These are phyloP conservation scores for Ceratocystis ficicola DNA, from an alignment of 2,329 filamentous ascomycete species.

Conservation along the genomic window DNA sequence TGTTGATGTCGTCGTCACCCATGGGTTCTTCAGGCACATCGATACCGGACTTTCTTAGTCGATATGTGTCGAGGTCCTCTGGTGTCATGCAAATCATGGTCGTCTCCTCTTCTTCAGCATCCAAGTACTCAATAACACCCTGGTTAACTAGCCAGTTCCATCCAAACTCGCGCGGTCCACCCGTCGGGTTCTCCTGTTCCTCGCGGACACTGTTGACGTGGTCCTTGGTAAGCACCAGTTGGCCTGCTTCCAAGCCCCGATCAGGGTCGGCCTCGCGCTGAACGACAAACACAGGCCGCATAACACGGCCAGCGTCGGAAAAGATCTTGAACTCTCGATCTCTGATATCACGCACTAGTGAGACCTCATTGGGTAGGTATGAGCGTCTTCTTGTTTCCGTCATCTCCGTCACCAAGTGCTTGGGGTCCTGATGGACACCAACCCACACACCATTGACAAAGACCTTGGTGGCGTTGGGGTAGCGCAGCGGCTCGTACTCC, in stretches of 20 bases:
- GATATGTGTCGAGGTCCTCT: conserved; percentile 74
- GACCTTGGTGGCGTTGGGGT: conserved; percentile 89
- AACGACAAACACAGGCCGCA: conserved; percentile 84
- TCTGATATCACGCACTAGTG: conserved; percentile 87
- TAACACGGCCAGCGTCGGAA: conserved; percentile 90
- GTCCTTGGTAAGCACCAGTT: conserved; percentile 72
- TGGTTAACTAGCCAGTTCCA: conserved; percentile 77
- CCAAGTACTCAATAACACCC: conserved; percentile 88
- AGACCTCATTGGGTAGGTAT: conserved; percentile 82
- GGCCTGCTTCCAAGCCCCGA: conserved; percentile 46
- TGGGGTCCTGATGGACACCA: conserved; percentile 81
- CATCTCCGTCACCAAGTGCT: conserved; percentile 69
- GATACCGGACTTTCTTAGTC: conserved; percentile 55
- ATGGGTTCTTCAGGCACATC: conserved; percentile 39
- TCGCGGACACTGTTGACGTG: conserved; percentile 63
- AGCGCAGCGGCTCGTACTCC: conserved; percentile 76
- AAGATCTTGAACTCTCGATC: conserved; percentile 98
- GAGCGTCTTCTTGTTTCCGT: conserved; percentile 66
- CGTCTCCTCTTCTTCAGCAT: conserved; percentile 96
- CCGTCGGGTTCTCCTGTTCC: conserved; percentile 53
- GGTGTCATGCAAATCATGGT: conserved; percentile 99
- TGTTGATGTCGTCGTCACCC: conserved; percentile 56
- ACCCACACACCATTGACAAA: conserved; percentile 99
- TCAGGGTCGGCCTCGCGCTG: conserved; percentile 73
- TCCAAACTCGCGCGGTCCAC: conserved; percentile 54